phyloP scores from a whole-genome alignment of 371 early-diverging fungal species.

The Gilbertella persicaria region DNA sequence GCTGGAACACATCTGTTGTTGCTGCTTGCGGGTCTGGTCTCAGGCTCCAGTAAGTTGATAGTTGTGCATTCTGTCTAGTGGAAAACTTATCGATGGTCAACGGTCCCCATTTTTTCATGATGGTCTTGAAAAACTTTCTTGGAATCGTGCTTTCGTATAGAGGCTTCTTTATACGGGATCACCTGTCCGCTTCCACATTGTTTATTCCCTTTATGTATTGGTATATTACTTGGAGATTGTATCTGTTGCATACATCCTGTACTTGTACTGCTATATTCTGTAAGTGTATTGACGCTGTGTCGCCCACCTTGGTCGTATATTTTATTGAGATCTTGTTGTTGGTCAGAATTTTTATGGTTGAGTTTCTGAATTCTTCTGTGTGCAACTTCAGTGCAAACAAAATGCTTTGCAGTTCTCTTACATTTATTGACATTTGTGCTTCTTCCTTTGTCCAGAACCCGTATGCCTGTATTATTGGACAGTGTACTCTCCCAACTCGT shows the following conservation, averaged over 20 bases:
- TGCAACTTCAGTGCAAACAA: slow-evolving; percentile 18
- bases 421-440: slow-evolving; percentile 19
- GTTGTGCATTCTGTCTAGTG: slow-evolving; percentile 10
- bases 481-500: slow-evolving; percentile 19
- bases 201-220: slow-evolving; percentile 19
- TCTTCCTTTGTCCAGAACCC: slow-evolving; percentile 23
- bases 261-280: not conserved
- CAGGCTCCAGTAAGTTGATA: slow-evolving; percentile 11
- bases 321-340: slow-evolving; percentile 20
- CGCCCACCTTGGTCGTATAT: slow-evolving; percentile 4
- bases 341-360: slow-evolving; percentile 6
- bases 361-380: slow-evolving; percentile 10
- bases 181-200: slow-evolving; percentile 15
- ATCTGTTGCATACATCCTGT: not conserved
- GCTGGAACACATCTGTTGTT: slow-evolving; percentile 10
- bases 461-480: not conserved
- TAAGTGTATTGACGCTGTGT: not conserved
- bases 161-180: slow-evolving; percentile 9
- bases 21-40: slow-evolving; percentile 1
- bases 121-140: slow-evolving; percentile 6
- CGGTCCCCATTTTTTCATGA: slow-evolving; percentile 14
- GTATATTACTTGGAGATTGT: slow-evolving; percentile 8
- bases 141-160: slow-evolving; percentile 20
- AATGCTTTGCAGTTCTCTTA: slow-evolving; percentile 23
- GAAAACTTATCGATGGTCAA: slow-evolving; percentile 21